Evolutionary conservation across 306 rosid genomes (phyloP).

Genomic region (Chamaecrista fasciculata): DNA sequence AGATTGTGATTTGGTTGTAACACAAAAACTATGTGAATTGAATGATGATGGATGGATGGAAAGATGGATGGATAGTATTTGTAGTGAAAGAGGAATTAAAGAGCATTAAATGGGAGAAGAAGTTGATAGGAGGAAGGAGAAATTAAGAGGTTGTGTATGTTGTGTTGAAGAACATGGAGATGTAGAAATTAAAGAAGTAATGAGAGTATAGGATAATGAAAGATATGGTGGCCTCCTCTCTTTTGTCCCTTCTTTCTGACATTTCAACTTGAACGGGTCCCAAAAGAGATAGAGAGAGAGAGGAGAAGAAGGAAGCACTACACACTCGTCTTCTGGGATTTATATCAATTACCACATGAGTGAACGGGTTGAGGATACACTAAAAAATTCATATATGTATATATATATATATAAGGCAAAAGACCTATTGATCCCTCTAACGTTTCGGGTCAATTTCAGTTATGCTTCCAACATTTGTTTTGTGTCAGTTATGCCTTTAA

Average conservation of each 20-base stretch:
- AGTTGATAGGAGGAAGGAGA: not conserved
- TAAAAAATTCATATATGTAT: no score
- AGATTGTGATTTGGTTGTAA: not conserved
- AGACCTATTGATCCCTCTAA: no score
- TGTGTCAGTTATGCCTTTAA: no score
- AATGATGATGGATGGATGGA: not conserved
- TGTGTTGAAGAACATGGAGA: conserved; percentile 47
- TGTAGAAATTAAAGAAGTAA: conserved; percentile 31
- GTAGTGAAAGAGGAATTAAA: conserved; percentile 17
- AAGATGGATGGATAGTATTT: no score
- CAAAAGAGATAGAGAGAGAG: conserved; percentile 30
- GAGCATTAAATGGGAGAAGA: conserved; percentile 47
- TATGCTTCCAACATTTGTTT: no score
- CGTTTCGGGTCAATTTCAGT: no score
- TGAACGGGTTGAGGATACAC: no score
- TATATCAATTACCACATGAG: no score
- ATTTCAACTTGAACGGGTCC: conserved; percentile 40
- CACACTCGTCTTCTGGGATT: conserved; percentile 14
- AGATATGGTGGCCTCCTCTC: conserved; percentile 35
- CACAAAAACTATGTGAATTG: no score
- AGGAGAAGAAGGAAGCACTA: no score
- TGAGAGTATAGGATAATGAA: not conserved
- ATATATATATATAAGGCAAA: no score
- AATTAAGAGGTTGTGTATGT: conserved; percentile 21
- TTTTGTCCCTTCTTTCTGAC: conserved; percentile 32